phyloP scores from a whole-genome alignment of 140 eudicot genomes.

The Oenanthe javanica region DNA sequence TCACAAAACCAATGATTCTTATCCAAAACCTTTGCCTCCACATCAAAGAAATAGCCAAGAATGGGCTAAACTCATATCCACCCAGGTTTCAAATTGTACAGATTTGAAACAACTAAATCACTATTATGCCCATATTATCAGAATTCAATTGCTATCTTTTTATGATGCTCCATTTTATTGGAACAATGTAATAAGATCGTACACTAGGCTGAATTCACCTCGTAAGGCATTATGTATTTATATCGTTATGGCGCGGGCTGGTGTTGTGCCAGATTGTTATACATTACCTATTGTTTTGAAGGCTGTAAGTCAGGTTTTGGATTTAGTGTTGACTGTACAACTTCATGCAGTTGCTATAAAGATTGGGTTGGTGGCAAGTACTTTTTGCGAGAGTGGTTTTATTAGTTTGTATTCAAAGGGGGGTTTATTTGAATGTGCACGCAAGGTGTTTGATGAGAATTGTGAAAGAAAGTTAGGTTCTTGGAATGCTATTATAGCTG shows the following conservation, averaged over 20 bases:
- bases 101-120: slow-evolving; percentile 40
- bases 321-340: slow-evolving; percentile 19
- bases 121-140: slow-evolving; percentile 47
- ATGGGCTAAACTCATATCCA: slow-evolving; percentile 35
- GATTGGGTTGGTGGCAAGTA: slow-evolving; percentile 38
- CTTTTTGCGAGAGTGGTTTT: slow-evolving; percentile 73
- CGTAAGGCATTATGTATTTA: slow-evolving; percentile 38
- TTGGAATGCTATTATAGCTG: slow-evolving; percentile 80
- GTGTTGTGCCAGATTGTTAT: slow-evolving; percentile 51
- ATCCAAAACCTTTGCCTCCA: neutral
- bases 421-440: slow-evolving; percentile 52
- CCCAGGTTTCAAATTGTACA: slow-evolving; percentile 44
- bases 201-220: slow-evolving; percentile 38
- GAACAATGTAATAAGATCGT: slow-evolving; percentile 59
- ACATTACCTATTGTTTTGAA: slow-evolving; percentile 63
- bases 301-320: slow-evolving; percentile 37
- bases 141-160: slow-evolving; percentile 40
- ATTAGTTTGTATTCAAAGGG: slow-evolving; percentile 54
- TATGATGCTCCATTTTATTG: slow-evolving; percentile 46
- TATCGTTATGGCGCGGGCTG: slow-evolving; percentile 45
- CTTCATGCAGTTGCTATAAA: slow-evolving; percentile 46
- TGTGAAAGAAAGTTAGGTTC: slow-evolving; percentile 67
- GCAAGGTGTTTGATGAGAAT: slow-evolving; percentile 65
- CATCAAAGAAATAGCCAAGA: slow-evolving; percentile 19
- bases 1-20: neutral